These are phyloP conservation scores for Erythrobasidium hasegawianum DNA, from an alignment of 1,284 basidiomycete genomes.

Conservation along the genomic window DNA sequence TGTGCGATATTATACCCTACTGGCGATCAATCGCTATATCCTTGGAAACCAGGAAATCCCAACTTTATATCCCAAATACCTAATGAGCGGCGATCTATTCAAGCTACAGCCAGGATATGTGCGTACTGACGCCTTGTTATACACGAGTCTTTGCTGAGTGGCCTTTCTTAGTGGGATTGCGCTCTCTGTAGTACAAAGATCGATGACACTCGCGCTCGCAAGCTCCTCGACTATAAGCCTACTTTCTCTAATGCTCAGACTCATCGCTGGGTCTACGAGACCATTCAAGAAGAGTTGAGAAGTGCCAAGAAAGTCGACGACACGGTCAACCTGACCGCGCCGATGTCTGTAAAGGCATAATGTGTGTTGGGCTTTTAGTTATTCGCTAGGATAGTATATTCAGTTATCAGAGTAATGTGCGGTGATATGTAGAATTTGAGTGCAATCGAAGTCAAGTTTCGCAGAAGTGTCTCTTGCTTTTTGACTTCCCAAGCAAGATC, in stretches of 20 bases:
- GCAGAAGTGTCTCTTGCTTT: no score
- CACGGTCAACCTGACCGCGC: no score
- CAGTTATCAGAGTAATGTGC: no score
- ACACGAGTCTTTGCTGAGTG: neutral
- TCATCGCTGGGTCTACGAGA: neutral
- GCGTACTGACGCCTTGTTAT: neutral
- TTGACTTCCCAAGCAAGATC: no score
- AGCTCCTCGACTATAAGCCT: slow-evolving; percentile 23
- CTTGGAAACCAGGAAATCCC: slow-evolving; percentile 3
- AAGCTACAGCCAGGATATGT: slow-evolving; percentile 30
- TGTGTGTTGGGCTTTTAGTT: no score
- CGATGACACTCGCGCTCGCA: slow-evolving; percentile 29
- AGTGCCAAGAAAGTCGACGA: no score
- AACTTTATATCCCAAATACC: slow-evolving; percentile 16
- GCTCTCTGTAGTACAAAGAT: slow-evolving; percentile 13
- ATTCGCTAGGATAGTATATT: no score
- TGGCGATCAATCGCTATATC: neutral
- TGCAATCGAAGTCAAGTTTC: no score
- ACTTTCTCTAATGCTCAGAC: slow-evolving; percentile 20
- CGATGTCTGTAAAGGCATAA: no score
- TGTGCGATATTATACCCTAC: slow-evolving; percentile 10
- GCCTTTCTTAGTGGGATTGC: slow-evolving; percentile 22
- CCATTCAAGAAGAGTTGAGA: neutral
- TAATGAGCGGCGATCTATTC: slow-evolving; percentile 8
- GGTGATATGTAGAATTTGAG: no score